These are phyloP conservation scores for Apiospora koreana DNA, from an alignment of 2,329 filamentous ascomycete genomes.

Conservation along the genomic window DNA sequence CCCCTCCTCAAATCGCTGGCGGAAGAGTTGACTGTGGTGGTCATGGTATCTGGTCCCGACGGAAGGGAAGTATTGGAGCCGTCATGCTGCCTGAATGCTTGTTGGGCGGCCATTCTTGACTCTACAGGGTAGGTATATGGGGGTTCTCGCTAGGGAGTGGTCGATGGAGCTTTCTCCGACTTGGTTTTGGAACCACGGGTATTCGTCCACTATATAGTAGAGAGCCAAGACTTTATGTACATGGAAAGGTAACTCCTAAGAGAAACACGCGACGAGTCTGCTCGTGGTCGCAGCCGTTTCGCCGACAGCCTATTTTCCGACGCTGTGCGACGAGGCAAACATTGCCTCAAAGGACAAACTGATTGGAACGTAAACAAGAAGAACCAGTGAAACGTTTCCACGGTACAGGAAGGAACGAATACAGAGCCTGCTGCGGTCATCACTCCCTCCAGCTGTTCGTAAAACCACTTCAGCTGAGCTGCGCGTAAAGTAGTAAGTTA, in stretches of 20 bases:
- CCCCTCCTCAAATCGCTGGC: background rate
- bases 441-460: no score
- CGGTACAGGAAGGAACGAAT: background rate
- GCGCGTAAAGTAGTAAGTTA: no score
- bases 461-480: no score
- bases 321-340: background rate
- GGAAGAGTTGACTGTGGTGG: background rate
- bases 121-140: background rate
- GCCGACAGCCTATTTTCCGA: background rate
- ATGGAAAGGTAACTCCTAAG: background rate
- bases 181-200: background rate
- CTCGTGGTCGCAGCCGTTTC: background rate
- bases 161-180: background rate
- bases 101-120: background rate
- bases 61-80: background rate
- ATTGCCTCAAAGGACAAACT: background rate
- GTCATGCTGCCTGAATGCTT: background rate
- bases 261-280: background rate
- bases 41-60: background rate
- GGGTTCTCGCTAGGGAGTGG: background rate
- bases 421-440: background rate
- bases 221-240: background rate
- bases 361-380: background rate
- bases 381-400: background rate
- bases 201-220: no score